Conservation (phyloP, 331 rosid genomes). For the Quercus phellos region DNA sequence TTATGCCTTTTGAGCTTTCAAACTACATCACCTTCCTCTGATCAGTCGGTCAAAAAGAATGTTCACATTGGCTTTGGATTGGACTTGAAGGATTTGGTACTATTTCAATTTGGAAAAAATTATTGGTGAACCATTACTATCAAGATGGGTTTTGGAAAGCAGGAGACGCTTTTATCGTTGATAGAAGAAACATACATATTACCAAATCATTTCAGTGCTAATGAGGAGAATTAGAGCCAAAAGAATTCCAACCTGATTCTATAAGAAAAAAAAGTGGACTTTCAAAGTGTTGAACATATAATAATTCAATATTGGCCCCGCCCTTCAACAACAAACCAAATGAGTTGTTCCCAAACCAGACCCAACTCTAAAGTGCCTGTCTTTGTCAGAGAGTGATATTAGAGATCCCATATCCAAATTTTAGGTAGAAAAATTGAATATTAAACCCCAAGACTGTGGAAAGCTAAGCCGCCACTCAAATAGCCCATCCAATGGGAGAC, state of each 20-base stretch:
- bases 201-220: neutral
- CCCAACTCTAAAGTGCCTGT: constrained; percentile 21
- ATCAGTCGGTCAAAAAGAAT: constrained; percentile 46
- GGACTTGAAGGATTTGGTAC: constrained; percentile 19
- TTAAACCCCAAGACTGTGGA: neutral
- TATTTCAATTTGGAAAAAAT: constrained; percentile 21
- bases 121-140: neutral
- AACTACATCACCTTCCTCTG: constrained; percentile 15
- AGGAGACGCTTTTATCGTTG: neutral
- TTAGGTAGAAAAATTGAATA: constrained; percentile 15
- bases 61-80: constrained; percentile 37
- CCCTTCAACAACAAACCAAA: constrained; percentile 23
- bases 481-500: constrained; percentile 23
- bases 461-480: constrained; percentile 32
- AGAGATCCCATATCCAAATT: constrained; percentile 17
- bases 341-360: constrained; percentile 12
- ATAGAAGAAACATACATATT: neutral
- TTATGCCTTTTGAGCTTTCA: constrained; percentile 17
- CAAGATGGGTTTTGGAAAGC: constrained; percentile 4
- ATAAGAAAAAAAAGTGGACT: neutral
- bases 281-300: constrained; percentile 13
- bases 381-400: constrained; percentile 34
- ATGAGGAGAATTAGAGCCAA: neutral
- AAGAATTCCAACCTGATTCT: too few relatives aligned
- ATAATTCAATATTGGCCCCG: constrained; percentile 1